phyloP scores from a whole-genome alignment of 495 filamentous ascomycete species.

The Astrocystis sublimbata region DNA sequence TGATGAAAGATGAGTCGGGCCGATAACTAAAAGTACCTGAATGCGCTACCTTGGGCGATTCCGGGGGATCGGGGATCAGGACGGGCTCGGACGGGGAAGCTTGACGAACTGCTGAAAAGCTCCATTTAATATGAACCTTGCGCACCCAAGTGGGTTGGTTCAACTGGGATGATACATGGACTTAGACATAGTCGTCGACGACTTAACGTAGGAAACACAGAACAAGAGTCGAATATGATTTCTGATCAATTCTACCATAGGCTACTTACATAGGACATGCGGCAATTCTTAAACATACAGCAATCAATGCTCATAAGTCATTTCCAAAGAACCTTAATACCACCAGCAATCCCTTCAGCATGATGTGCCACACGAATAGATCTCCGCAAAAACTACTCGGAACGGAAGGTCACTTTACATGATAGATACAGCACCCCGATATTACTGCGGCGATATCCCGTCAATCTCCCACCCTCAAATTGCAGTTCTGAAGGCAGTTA shows the following conservation, averaged over 20 bases:
- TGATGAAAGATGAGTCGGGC: conserved; percentile 18
- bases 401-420: conserved; percentile 18
- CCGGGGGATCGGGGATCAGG: conserved; percentile 16
- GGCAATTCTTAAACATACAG: too few relatives aligned
- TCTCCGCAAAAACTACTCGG: conserved; percentile 1
- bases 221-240: too few relatives aligned
- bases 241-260: too few relatives aligned
- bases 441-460: not conserved
- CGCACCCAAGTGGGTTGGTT: too few relatives aligned
- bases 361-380: conserved; percentile 1
- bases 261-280: too few relatives aligned
- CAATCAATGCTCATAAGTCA: too few relatives aligned
- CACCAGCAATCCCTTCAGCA: not conserved
- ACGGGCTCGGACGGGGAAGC: not conserved
- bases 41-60: conserved; percentile 1
- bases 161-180: too few relatives aligned
- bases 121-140: too few relatives aligned
- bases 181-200: too few relatives aligned
- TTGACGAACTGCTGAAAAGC: not conserved
- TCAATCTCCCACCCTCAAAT: not conserved
- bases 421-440: not conserved
- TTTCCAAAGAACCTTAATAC: not conserved
- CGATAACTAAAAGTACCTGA: conserved; percentile 8
- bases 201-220: too few relatives aligned
- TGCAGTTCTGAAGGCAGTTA: not conserved